phyloP scores from a whole-genome alignment of 257 asterid genomes.

The Fraxinus americana region DNA sequence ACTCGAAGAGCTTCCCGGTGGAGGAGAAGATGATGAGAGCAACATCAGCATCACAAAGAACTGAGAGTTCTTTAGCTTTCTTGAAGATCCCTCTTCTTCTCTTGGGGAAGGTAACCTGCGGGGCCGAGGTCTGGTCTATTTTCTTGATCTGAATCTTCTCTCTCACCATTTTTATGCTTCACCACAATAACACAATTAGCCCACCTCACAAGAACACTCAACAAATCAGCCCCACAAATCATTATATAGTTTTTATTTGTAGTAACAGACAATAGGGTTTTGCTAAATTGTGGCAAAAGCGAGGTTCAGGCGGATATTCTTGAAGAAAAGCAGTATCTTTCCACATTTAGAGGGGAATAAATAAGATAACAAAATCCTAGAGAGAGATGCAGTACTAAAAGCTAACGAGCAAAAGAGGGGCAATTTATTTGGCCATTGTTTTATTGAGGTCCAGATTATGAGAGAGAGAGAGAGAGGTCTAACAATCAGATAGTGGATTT shows the following conservation, averaged over 20 bases:
- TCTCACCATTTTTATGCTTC: slow-evolving; percentile 27
- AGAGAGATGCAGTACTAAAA: not conserved
- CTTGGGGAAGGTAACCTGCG: slow-evolving; percentile 50
- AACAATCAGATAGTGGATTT: not conserved
- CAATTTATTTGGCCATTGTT: not conserved
- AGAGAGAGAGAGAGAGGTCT: not conserved
- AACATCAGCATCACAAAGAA: slow-evolving; percentile 54
- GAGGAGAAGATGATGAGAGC: slow-evolving; percentile 46
- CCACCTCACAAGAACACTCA: not conserved
- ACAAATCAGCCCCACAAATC: not conserved
- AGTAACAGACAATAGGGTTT: slow-evolving; percentile 22
- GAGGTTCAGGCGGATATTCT: not conserved
- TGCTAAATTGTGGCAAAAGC: slow-evolving; percentile 8
- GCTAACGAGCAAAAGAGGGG: slow-evolving; percentile 13
- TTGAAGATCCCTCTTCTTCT: slow-evolving; percentile 55
- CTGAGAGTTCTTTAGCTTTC: slow-evolving; percentile 54
- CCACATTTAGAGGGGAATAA: slow-evolving; percentile 45
- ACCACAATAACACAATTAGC: not conserved
- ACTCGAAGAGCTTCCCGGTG: slow-evolving; percentile 40
- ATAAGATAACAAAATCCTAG: slow-evolving; percentile 34
- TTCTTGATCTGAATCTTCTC: slow-evolving; percentile 54
- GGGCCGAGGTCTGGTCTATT: slow-evolving; percentile 44
- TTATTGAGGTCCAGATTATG: not conserved
- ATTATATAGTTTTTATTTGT: not conserved
- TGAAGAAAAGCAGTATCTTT: slow-evolving; percentile 35